Evolutionary conservation across 352 stramenopile species (phyloP).

Genomic region (Pythium rishiriense): DNA sequence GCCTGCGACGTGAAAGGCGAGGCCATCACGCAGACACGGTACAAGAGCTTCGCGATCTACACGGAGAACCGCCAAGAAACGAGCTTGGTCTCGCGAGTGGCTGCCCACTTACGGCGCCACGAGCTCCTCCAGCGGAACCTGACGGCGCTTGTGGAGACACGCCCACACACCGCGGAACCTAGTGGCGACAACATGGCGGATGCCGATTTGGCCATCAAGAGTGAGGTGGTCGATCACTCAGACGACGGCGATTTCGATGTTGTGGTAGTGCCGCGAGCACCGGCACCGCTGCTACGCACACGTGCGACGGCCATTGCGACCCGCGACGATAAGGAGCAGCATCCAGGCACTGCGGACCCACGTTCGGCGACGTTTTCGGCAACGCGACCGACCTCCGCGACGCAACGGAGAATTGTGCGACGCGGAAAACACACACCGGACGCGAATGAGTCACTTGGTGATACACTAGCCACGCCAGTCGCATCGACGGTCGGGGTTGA

Average conservation of each 20-base stretch:
- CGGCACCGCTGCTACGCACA: slow-evolving; percentile 12
- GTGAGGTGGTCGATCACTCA: background rate
- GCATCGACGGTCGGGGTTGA: too few species aligned
- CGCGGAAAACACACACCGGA: too few species aligned
- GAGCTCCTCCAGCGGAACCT: background rate
- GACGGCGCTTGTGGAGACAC: background rate
- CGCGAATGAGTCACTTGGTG: too few species aligned
- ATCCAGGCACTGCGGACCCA: background rate
- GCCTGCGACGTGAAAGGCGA: background rate
- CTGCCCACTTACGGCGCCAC: slow-evolving; percentile 13
- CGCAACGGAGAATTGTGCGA: too few species aligned
- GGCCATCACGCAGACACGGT: background rate
- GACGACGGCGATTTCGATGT: background rate
- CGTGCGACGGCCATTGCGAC: slow-evolving; percentile 4
- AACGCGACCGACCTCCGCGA: too few species aligned
- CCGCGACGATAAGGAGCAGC: background rate
- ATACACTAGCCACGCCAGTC: too few species aligned
- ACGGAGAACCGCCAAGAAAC: background rate
- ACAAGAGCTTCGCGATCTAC: background rate
- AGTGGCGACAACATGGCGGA: background rate
- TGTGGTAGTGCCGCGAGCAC: background rate
- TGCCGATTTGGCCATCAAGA: slow-evolving; percentile 2
- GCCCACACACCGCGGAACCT: background rate
- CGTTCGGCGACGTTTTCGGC: too few species aligned
- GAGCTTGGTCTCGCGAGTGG: background rate